Evolutionary conservation across 179 eudicot species (phyloP).

Genomic region (Heliamphora ciliata): DNA sequence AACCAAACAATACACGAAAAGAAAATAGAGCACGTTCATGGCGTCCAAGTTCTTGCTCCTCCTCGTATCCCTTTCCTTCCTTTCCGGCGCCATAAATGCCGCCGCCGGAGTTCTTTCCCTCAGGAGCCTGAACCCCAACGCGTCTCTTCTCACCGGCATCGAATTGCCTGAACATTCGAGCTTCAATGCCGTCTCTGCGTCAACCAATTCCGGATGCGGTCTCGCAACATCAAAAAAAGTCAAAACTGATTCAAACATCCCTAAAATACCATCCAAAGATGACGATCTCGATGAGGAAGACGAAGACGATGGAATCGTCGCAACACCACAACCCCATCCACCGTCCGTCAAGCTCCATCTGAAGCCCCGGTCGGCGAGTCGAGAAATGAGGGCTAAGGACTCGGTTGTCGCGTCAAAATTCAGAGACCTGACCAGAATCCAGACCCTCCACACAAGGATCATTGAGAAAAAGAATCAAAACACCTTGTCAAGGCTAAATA

Average conservation of each 20-base stretch:
- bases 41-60: conserved; percentile 31
- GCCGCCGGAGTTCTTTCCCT: conserved; percentile 17
- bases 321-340: not conserved
- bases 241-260: not conserved
- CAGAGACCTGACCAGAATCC: conserved; percentile 57
- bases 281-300: conserved; percentile 10
- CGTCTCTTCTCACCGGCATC: conserved; percentile 37
- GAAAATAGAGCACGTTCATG: conserved; percentile 15
- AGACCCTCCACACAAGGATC: conserved; percentile 52
- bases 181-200: conserved; percentile 38
- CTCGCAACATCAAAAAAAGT: conserved; percentile 25
- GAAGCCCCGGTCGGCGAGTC: conserved; percentile 37
- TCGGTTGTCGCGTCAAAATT: conserved; percentile 43
- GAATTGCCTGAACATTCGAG: conserved; percentile 33
- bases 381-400: conserved; percentile 20
- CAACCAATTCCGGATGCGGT: conserved; percentile 38
- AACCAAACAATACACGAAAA: not conserved
- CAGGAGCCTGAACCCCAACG: conserved; percentile 28
- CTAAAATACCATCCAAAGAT: conserved; percentile 6
- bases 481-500: conserved; percentile 29
- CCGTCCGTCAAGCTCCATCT: conserved; percentile 50
- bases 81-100: conserved; percentile 15
- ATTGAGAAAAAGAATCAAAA: conserved; percentile 64
- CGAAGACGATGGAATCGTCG: conserved; percentile 2
- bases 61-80: conserved; percentile 26